These are phyloP conservation scores for Coemansia sp. DNA, from an alignment of 192 early-diverging fungal genomes.

Conservation along the genomic window DNA sequence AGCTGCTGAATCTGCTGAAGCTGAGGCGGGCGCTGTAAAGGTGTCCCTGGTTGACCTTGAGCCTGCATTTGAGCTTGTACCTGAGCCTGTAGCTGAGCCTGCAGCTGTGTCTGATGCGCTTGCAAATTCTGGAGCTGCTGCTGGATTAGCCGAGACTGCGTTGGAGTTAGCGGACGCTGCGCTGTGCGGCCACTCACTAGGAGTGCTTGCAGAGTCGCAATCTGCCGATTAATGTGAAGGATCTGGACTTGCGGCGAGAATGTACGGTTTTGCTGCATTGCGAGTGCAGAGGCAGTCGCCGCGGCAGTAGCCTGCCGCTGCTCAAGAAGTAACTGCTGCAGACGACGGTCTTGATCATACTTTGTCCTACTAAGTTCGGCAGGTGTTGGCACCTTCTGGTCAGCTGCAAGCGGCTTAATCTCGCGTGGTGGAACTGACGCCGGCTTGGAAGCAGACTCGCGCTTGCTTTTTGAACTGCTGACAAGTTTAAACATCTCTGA, in stretches of 20 bases:
- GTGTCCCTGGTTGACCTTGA: constrained; percentile 3
- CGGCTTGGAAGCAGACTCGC: constrained; percentile 23
- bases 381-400: constrained; percentile 44
- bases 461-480: constrained; percentile 41
- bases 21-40: constrained; percentile 10
- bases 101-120: constrained; percentile 21
- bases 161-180: constrained; percentile 33
- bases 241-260: constrained; percentile 24
- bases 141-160: constrained; percentile 28
- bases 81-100: constrained; percentile 16
- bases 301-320: constrained; percentile 45
- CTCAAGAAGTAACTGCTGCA: constrained; percentile 43
- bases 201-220: constrained; percentile 33
- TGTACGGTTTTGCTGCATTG: constrained; percentile 33
- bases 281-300: constrained; percentile 23
- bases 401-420: constrained; percentile 29
- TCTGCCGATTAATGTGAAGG: constrained; percentile 21
- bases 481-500: constrained; percentile 26
- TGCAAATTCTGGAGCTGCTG: constrained; percentile 40
- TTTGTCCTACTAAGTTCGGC: constrained; percentile 41
- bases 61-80: constrained; percentile 11
- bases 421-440: constrained; percentile 38
- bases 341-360: constrained; percentile 38
- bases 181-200: constrained; percentile 17
- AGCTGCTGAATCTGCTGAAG: constrained; percentile 21